These are phyloP conservation scores for Gynochthodes officinalis DNA, from an alignment of 257 asterid species.

Conservation along the genomic window DNA sequence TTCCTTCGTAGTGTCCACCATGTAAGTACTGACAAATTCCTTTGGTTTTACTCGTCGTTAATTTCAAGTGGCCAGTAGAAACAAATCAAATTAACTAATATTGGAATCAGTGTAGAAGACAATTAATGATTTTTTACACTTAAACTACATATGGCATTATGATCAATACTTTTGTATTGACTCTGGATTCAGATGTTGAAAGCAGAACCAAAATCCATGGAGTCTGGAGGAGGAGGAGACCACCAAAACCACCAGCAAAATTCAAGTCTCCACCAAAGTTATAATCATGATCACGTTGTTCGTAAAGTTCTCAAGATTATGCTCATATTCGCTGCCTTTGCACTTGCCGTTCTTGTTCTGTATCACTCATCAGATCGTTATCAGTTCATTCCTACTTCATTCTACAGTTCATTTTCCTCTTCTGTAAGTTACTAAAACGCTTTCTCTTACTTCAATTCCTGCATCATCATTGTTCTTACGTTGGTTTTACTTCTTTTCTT, in stretches of 20 bases:
- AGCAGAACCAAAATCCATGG: background rate
- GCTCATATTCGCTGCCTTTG: background rate
- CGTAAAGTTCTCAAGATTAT: background rate
- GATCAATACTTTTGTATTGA: background rate
- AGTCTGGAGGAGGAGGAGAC: background rate
- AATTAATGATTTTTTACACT: background rate
- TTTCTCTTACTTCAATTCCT: background rate
- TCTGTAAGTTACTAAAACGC: constrained; percentile 2
- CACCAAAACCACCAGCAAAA: background rate
- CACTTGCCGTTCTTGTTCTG: background rate
- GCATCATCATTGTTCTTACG: background rate
- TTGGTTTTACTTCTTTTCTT: too few relatives aligned
- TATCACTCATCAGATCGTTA: background rate
- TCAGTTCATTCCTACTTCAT: background rate
- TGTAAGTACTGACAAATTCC: background rate
- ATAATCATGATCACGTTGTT: background rate
- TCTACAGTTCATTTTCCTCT: background rate
- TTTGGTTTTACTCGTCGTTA: background rate
- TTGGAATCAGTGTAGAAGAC: background rate
- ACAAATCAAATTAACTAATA: background rate
- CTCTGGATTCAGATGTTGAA: background rate
- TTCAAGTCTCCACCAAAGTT: background rate
- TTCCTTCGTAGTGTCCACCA: background rate
- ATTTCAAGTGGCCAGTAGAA: background rate
- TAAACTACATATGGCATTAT: background rate